These are phyloP conservation scores for Rhodotorula diobovata DNA, from an alignment of 768 basidiomycete species.

Conservation along the genomic window DNA sequence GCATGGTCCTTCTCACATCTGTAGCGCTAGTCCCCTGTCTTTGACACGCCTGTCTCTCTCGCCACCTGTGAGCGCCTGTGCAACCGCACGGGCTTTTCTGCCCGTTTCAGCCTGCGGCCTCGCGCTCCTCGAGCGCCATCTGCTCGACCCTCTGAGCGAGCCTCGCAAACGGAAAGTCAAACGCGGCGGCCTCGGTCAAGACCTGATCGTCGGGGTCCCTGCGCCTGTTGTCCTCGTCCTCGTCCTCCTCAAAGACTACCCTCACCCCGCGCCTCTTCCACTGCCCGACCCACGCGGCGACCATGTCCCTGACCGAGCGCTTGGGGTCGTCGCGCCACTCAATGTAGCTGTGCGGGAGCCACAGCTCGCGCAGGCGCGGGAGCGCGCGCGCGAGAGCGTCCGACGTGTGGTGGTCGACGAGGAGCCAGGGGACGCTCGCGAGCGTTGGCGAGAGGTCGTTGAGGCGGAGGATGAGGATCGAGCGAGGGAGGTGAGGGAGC, in stretches of 20 bases:
- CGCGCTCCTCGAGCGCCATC: not conserved
- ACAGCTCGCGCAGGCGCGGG: constrained; percentile 6
- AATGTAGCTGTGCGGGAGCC: not conserved
- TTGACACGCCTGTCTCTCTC: too few relatives aligned
- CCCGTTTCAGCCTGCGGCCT: not conserved
- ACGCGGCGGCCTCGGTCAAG: not conserved
- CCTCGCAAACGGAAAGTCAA: not conserved
- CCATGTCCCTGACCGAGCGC: not conserved
- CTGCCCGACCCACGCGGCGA: not conserved
- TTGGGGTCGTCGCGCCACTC: constrained; percentile 7
- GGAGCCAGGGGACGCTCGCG: not conserved
- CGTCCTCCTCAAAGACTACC: constrained; percentile 4
- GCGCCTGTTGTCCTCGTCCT: not conserved
- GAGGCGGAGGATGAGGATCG: constrained; percentile 4
- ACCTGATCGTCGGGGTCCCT: not conserved
- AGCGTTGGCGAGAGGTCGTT: constrained; percentile 2
- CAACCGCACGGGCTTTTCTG: too few relatives aligned
- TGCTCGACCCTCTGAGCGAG: not conserved
- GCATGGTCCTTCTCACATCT: too few relatives aligned
- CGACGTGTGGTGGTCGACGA: not conserved
- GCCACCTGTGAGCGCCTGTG: too few relatives aligned
- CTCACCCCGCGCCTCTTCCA: not conserved
- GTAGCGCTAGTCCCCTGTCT: too few relatives aligned
- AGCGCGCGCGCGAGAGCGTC: not conserved
- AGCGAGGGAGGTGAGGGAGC: not conserved